These are phyloP conservation scores for Dothiorella sarmentorum DNA, from an alignment of 2,329 filamentous ascomycete species.

Conservation along the genomic window DNA sequence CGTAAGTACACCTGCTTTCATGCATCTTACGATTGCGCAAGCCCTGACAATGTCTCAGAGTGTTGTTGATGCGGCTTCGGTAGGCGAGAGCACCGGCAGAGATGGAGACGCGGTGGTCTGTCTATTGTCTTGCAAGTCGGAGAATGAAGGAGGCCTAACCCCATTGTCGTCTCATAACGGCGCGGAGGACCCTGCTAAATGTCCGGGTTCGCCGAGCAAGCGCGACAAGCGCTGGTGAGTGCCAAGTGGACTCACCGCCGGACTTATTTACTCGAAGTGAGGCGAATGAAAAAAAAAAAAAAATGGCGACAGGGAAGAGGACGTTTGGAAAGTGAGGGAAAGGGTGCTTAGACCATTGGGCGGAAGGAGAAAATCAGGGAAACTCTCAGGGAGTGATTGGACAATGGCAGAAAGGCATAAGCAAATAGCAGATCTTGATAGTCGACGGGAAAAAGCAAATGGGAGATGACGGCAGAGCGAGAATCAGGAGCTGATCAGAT, in stretches of 20 bases:
- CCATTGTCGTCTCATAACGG: not conserved
- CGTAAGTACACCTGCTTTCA: not conserved
- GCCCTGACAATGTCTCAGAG: not conserved
- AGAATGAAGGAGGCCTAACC: not conserved
- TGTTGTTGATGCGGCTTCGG: not conserved
- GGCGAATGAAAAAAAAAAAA: not conserved
- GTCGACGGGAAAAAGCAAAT: not conserved
- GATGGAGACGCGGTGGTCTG: not conserved
- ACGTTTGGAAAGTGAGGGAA: no score
- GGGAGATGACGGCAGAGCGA: conserved; percentile 2
- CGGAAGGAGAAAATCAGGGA: no score
- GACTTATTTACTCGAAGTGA: not conserved
- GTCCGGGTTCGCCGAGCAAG: not conserved
- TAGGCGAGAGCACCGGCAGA: not conserved
- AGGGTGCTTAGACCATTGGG: no score
- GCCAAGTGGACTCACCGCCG: not conserved
- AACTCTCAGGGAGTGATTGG: not conserved
- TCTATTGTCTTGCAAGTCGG: not conserved
- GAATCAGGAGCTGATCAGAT: not conserved
- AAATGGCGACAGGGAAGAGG: not conserved
- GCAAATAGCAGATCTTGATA: conserved; percentile 2
- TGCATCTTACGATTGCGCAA: not conserved
- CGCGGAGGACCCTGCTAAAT: not conserved
- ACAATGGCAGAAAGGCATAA: not conserved
- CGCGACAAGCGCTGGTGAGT: not conserved